Conservation (phyloP, 2,329 filamentous ascomycete genomes). For the Monilinia fructigena region DNA sequence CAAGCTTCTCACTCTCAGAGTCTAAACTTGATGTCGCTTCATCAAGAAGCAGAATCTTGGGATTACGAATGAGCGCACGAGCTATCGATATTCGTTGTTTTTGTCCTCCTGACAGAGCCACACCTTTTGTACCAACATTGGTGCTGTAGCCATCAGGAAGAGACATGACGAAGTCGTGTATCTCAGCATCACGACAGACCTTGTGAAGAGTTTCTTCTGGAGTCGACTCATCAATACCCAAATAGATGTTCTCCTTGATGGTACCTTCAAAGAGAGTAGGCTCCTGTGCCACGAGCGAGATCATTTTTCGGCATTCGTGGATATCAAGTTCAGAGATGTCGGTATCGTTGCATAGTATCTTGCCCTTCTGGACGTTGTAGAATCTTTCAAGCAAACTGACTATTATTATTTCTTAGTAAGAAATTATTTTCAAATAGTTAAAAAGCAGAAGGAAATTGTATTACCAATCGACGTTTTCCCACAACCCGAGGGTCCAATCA, state of each 20-base stretch:
- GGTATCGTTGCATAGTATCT: constrained; percentile 61
- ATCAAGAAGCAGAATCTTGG: constrained; percentile 54
- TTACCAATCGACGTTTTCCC: constrained; percentile 19
- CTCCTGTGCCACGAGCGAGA: constrained; percentile 74
- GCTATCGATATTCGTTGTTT: constrained; percentile 57
- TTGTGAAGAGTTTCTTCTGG: constrained; percentile 46
- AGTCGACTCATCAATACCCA: constrained; percentile 53
- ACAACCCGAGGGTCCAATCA: constrained; percentile 65
- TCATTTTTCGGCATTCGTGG: constrained; percentile 58
- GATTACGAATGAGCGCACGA: constrained; percentile 52
- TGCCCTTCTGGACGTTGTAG: constrained; percentile 65
- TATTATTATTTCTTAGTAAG: not conserved
- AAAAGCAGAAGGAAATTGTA: not conserved
- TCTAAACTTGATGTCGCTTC: constrained; percentile 59
- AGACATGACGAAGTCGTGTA: constrained; percentile 52
- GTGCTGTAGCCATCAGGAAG: constrained; percentile 53
- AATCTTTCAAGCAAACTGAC: constrained; percentile 49
- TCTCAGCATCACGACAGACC: constrained; percentile 52
- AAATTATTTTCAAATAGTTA: not conserved
- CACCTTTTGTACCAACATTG: constrained; percentile 47
- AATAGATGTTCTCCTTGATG: constrained; percentile 66
- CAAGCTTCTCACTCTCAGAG: constrained; percentile 54
- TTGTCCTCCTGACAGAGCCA: constrained; percentile 53
- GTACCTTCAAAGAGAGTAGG: constrained; percentile 62
- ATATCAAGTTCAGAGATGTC: constrained; percentile 60